phyloP scores from a whole-genome alignment of 768 basidiomycete species.

The Lactarius psammicola region DNA sequence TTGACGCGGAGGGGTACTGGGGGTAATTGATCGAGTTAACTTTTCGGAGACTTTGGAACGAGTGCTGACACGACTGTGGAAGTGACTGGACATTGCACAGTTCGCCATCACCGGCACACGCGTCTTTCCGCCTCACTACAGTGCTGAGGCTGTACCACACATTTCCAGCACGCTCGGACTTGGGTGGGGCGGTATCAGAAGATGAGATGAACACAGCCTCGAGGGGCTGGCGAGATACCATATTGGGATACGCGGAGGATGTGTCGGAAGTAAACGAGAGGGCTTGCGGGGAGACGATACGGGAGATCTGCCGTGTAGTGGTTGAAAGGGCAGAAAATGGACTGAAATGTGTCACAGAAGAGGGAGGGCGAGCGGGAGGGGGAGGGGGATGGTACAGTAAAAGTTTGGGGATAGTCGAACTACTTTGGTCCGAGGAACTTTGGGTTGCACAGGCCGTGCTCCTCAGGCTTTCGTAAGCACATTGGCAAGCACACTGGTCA shows the following conservation, averaged over 20 bases:
- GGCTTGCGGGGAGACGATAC: conserved; percentile 32
- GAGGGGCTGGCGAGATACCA: conserved; percentile 53
- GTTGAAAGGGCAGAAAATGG: conserved; percentile 48
- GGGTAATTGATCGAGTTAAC: conserved; percentile 48
- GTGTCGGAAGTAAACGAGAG: conserved; percentile 35
- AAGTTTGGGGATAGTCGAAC: conserved; percentile 39
- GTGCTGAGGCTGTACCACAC: conserved; percentile 66
- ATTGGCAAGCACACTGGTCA: no score
- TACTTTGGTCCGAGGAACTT: conserved; percentile 62
- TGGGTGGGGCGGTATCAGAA: conserved; percentile 26
- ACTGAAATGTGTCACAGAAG: conserved; percentile 44
- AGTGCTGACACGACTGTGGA: conserved; percentile 15
- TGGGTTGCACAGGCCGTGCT: conserved; percentile 49
- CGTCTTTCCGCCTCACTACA: conserved; percentile 77
- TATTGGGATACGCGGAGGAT: conserved; percentile 33
- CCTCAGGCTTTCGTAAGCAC: conserved; percentile 6
- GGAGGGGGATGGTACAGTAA: conserved; percentile 19
- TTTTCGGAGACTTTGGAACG: conserved; percentile 5
- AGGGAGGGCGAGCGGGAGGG: conserved; percentile 33
- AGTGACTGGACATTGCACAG: conserved; percentile 82
- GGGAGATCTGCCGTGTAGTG: conserved; percentile 45
- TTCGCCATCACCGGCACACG: conserved; percentile 58
- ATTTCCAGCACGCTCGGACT: conserved; percentile 34
- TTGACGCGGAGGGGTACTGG: conserved; percentile 77
- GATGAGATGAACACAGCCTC: conserved; percentile 37